A percentile compares a stretch with the other conserved stretches of the same genome.
Conservation (phyloP, 108 stramenopile species). For the Fistulifera solaris region DNA sequence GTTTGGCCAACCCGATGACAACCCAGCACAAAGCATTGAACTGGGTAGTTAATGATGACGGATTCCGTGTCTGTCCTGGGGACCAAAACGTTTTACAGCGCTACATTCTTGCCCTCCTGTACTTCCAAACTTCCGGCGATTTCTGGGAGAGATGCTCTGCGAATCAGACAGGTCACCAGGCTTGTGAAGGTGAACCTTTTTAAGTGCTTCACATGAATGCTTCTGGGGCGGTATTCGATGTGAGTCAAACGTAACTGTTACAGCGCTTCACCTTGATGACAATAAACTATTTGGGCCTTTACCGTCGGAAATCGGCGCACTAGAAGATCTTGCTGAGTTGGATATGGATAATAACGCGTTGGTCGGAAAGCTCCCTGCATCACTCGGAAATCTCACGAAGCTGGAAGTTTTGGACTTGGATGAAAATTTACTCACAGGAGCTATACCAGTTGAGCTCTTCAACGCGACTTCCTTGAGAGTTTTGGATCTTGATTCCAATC, state of each 20-base stretch:
- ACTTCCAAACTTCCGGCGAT: slow-evolving; percentile 41
- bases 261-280: slow-evolving; percentile 24
- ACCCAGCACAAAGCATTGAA: slow-evolving; percentile 41
- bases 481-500: slow-evolving; percentile 40
- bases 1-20: slow-evolving; percentile 20
- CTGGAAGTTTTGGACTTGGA: slow-evolving; percentile 33
- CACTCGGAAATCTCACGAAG: slow-evolving; percentile 6
- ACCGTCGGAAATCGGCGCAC: slow-evolving; percentile 19
- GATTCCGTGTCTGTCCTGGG: slow-evolving; percentile 32
- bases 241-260: slow-evolving; percentile 14
- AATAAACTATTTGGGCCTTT: slow-evolving; percentile 26
- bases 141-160: slow-evolving; percentile 24
- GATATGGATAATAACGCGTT: slow-evolving; percentile 24
- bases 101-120: slow-evolving; percentile 36
- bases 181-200: slow-evolving; percentile 8
- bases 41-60: slow-evolving; percentile 50
- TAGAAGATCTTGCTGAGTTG: slow-evolving; percentile 19
- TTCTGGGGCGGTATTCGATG: slow-evolving; percentile 36
- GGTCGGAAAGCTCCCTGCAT: slow-evolving; percentile 21
- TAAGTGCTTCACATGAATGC: slow-evolving; percentile 34
- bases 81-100: slow-evolving; percentile 24
- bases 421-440: slow-evolving; percentile 25
- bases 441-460: slow-evolving; percentile 29
- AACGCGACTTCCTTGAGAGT: slow-evolving; percentile 14
- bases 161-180: too few species aligned